These are phyloP conservation scores for Zoysia pacifica DNA, from an alignment of 176 grass and related monocot genomes.

Conservation along the genomic window DNA sequence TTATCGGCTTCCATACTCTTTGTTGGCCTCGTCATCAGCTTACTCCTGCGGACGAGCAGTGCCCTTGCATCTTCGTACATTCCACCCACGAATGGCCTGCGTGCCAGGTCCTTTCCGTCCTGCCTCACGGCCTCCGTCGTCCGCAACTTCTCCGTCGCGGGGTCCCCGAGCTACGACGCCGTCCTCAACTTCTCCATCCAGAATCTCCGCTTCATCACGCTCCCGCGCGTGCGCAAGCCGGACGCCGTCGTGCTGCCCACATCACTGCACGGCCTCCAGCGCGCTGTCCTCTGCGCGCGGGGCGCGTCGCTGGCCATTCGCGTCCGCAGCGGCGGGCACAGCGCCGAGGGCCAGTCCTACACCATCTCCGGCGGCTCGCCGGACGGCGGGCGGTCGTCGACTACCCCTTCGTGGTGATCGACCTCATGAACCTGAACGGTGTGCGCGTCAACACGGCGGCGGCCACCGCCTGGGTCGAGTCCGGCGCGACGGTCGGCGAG, in stretches of 20 bases:
- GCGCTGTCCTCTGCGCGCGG: slow-evolving; percentile 38
- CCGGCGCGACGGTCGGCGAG: slow-evolving; percentile 52
- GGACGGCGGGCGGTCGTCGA: too few relatives aligned
- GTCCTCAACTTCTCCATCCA: slow-evolving; percentile 47
- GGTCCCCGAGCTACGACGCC: slow-evolving; percentile 24
- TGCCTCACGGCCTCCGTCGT: slow-evolving; percentile 39
- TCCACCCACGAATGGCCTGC: not conserved
- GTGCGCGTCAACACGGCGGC: slow-evolving; percentile 34
- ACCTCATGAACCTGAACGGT: slow-evolving; percentile 52
- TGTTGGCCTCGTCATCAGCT: not conserved
- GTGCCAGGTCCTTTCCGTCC: slow-evolving; percentile 1
- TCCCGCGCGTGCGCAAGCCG: slow-evolving; percentile 33
- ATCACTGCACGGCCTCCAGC: slow-evolving; percentile 29
- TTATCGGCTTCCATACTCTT: not conserved
- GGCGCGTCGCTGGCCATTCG: slow-evolving; percentile 34
- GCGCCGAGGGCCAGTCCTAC: slow-evolving; percentile 58
- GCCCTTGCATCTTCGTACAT: not conserved
- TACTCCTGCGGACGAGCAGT: not conserved
- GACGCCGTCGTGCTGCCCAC: slow-evolving; percentile 40
- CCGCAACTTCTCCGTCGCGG: slow-evolving; percentile 43
- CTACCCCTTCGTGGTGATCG: slow-evolving; percentile 47
- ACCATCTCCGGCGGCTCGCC: not conserved
- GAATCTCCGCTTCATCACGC: slow-evolving; percentile 52
- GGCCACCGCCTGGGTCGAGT: slow-evolving; percentile 46
- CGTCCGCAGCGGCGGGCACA: slow-evolving; percentile 55